Percentiles rank a stretch among this genome's conserved stretches.
These are phyloP conservation scores for Betula pendula DNA, from an alignment of 306 rosid species.

Conservation along the genomic window DNA sequence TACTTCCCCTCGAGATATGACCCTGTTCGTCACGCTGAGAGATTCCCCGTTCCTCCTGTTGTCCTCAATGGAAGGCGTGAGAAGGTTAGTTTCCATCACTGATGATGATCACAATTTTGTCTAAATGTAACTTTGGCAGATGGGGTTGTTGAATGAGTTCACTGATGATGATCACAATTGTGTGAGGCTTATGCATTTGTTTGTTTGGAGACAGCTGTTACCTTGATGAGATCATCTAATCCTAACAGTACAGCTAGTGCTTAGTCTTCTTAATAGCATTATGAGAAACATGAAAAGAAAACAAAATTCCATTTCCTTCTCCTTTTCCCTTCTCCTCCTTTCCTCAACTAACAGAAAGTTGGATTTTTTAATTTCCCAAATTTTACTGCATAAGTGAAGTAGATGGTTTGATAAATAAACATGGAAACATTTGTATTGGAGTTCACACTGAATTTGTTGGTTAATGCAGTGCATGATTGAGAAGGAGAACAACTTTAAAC, in stretches of 20 bases:
- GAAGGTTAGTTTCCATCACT: slow-evolving; percentile 55
- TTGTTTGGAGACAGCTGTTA: slow-evolving; percentile 2
- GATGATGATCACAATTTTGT: no score
- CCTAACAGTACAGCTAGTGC: background rate
- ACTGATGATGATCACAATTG: slow-evolving; percentile 7
- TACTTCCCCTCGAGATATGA: slow-evolving; percentile 94
- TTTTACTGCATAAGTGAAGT: background rate
- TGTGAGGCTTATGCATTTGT: background rate
- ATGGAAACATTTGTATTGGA: background rate
- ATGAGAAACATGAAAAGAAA: slow-evolving; percentile 6
- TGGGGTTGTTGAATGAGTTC: slow-evolving; percentile 13
- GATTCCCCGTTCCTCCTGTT: slow-evolving; percentile 60
- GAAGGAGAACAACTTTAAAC: slow-evolving; percentile 90
- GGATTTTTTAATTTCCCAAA: background rate
- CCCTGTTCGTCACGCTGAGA: slow-evolving; percentile 81
- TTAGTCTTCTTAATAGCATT: background rate
- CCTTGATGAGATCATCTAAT: background rate
- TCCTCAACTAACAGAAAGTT: background rate
- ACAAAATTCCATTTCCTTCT: background rate
- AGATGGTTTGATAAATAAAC: background rate
- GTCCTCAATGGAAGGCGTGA: slow-evolving; percentile 62
- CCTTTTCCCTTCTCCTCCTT: background rate
- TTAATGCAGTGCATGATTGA: slow-evolving; percentile 57
- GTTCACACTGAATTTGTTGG: slow-evolving; percentile 15
- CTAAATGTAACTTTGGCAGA: slow-evolving; percentile 2